Percentiles rank a stretch among this genome's conserved stretches.
Evolutionary conservation across 768 basidiomycete genomes (phyloP).

Genomic region (Coprinopsis cinerea): DNA sequence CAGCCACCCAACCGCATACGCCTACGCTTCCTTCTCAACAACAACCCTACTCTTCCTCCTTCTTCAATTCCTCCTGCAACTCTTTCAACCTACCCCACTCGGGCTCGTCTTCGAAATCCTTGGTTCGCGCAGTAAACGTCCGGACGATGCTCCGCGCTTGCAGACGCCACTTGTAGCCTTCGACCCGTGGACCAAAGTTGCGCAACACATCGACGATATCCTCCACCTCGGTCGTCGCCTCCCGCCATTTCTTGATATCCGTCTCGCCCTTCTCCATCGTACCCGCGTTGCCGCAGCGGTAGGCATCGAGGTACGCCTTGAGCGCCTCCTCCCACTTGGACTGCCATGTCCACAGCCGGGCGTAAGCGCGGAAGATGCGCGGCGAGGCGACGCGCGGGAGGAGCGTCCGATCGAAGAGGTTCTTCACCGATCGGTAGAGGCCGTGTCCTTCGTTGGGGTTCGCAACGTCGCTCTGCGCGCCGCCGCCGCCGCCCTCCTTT

Average conservation of each 20-base stretch:
- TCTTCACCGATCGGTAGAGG: conserved; percentile 57
- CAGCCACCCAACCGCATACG: too few relatives aligned
- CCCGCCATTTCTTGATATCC: conserved; percentile 63
- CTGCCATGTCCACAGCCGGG: conserved; percentile 72
- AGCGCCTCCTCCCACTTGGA: conserved; percentile 69
- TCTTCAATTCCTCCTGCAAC: conserved; percentile 60
- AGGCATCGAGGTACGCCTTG: conserved; percentile 80
- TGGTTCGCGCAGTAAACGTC: conserved; percentile 83
- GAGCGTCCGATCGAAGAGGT: conserved; percentile 73
- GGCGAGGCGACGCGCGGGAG: conserved; percentile 77
- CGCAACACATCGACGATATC: conserved; percentile 79
- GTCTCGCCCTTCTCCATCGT: conserved; percentile 63
- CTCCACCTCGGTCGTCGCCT: conserved; percentile 72
- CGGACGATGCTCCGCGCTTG: conserved; percentile 84
- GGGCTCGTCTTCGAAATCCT: conserved; percentile 83
- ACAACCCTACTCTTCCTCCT: conserved; percentile 19
- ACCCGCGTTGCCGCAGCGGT: conserved; percentile 61
- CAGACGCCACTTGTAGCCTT: conserved; percentile 66
- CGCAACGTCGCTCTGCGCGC: conserved; percentile 21
- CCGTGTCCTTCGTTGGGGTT: conserved; percentile 64
- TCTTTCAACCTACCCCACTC: conserved; percentile 71
- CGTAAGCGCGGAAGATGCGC: conserved; percentile 80
- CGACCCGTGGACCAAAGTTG: conserved; percentile 74
- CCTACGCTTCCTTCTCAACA: neutral
- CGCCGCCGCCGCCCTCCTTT: conserved; percentile 20